Conservation (phyloP, 2,329 filamentous ascomycete species). For the Escovopsis sp. region DNA sequence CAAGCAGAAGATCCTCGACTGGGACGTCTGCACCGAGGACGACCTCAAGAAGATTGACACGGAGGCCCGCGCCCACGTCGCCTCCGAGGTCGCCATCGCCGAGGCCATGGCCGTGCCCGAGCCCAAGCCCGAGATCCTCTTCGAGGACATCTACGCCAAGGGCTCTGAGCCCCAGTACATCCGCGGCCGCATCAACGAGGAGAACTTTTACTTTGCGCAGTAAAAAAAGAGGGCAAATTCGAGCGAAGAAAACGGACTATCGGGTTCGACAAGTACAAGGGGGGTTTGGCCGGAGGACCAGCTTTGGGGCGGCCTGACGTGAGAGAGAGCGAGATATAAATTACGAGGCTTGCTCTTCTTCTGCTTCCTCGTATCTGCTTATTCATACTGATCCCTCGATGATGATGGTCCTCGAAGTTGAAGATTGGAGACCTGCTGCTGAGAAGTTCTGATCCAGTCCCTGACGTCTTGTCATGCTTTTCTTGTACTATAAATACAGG, state of each 20-base stretch:
- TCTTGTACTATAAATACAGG: no score
- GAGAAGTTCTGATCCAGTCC: no score
- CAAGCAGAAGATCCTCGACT: conserved; percentile 96
- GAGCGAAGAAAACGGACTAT: no score
- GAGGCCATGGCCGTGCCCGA: conserved; percentile 80
- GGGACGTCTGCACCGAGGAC: conserved; percentile 79
- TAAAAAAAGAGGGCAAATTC: conserved; percentile 10
- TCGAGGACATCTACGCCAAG: conserved; percentile 88
- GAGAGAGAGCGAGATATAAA: no score
- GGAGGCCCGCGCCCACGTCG: conserved; percentile 71
- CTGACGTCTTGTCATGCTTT: background rate
- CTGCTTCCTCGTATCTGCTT: no score
- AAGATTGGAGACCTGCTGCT: no score
- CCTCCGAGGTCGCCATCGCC: conserved; percentile 76
- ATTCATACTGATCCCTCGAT: no score
- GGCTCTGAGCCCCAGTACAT: conserved; percentile 80
- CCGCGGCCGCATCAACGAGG: conserved; percentile 74
- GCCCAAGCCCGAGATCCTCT: conserved; percentile 66
- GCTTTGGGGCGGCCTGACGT: no score
- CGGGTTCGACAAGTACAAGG: no score
- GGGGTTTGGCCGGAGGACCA: no score
- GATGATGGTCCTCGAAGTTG: no score
- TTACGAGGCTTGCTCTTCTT: no score
- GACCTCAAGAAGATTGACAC: conserved; percentile 96
- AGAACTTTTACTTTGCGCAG: conserved; percentile 80